Conservation (phyloP, 129 eudicot species). For the Silybum marianum region DNA sequence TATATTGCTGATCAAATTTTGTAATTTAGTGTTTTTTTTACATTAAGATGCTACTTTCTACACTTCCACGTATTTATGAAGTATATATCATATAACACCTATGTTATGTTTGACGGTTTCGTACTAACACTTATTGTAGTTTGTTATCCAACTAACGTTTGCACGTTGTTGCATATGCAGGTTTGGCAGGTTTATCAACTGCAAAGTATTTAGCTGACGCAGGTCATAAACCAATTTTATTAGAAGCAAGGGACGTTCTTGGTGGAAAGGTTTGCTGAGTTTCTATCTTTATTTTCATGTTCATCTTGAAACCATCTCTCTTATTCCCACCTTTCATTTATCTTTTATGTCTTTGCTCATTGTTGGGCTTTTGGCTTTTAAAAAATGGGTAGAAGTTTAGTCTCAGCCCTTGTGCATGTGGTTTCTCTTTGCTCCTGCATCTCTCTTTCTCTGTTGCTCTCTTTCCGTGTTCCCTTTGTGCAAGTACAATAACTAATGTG, state of each 20-base stretch:
- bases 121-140: slow-evolving; percentile 2
- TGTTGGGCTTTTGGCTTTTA: not conserved
- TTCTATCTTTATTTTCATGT: not conserved
- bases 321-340: not conserved
- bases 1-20: not conserved
- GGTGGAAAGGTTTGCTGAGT: slow-evolving; percentile 81
- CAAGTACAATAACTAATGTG: not conserved
- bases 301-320: not conserved
- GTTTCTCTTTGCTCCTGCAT: no score
- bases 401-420: not conserved
- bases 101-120: not conserved
- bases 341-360: not conserved
- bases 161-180: slow-evolving; percentile 41
- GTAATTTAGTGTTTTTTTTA: not conserved
- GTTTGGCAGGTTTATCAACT: slow-evolving; percentile 94
- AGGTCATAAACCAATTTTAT: slow-evolving; percentile 85
- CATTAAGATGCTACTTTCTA: not conserved
- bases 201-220: slow-evolving; percentile 98
- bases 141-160: slow-evolving; percentile 18
- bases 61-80: not conserved
- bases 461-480: not conserved
- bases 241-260: slow-evolving; percentile 96
- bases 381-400: not conserved
- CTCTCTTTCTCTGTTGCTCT: not conserved
- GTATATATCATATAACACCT: not conserved